Percentiles rank a stretch among this genome's conserved stretches.
Conservation (phyloP, 2,329 filamentous ascomycete species). For the Didymella keratinophila region DNA sequence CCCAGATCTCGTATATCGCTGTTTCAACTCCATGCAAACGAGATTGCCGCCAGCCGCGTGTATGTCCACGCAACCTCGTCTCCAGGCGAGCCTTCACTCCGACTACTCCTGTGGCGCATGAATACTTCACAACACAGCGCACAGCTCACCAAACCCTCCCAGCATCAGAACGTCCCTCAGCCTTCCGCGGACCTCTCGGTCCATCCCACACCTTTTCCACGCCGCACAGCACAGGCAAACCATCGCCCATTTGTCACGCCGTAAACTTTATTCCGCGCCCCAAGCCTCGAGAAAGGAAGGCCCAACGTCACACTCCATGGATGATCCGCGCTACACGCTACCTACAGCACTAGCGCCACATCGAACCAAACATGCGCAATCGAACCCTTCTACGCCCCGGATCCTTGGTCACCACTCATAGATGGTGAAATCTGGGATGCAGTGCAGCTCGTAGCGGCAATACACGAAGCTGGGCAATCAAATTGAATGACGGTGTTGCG, state of each 20-base stretch:
- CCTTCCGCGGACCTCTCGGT: slow-evolving; percentile 12
- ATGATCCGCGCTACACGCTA: slow-evolving; percentile 9
- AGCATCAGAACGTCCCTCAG: slow-evolving; percentile 12
- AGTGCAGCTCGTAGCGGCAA: slow-evolving; percentile 4
- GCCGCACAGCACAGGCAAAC: slow-evolving; percentile 2
- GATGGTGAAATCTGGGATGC: not conserved
- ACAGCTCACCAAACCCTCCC: slow-evolving; percentile 14
- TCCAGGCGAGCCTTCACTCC: not conserved
- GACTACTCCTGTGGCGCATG: not conserved
- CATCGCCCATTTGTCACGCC: slow-evolving; percentile 17
- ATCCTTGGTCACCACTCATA: not conserved
- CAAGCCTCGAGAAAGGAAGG: slow-evolving; percentile 13
- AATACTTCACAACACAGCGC: not conserved
- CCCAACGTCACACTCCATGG: not conserved
- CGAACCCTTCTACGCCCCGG: slow-evolving; percentile 13
- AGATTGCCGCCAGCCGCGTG: not conserved
- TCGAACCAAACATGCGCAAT: slow-evolving; percentile 13
- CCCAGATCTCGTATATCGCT: not conserved
- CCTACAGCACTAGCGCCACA: slow-evolving; percentile 17
- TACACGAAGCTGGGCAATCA: slow-evolving; percentile 15
- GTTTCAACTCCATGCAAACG: not conserved
- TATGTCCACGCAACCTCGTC: not conserved
- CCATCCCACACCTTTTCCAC: slow-evolving; percentile 11
- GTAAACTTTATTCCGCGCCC: slow-evolving; percentile 13
- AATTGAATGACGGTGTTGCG: slow-evolving; percentile 6